Evolutionary conservation across 139 green algal genomes (phyloP).

Genomic region (Haematococcus lacustris): DNA sequence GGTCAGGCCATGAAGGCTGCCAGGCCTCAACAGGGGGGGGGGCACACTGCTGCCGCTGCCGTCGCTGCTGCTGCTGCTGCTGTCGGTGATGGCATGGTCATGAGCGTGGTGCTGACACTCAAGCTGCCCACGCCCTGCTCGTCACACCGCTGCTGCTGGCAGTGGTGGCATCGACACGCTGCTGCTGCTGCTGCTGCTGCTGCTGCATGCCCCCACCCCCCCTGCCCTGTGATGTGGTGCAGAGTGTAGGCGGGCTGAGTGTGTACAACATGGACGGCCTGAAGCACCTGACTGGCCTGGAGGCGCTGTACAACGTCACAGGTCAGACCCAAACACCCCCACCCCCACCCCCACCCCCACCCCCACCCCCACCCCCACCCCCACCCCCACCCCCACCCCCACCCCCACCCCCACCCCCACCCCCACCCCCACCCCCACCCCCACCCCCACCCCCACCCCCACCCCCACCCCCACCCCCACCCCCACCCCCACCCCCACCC

Average conservation of each 20-base stretch:
- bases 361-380: too few relatives aligned
- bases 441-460: too few relatives aligned
- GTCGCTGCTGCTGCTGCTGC: not conserved
- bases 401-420: too few relatives aligned
- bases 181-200: too few relatives aligned
- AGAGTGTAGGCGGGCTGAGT: not conserved
- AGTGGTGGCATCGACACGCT: not conserved
- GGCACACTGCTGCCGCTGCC: not conserved
- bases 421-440: too few relatives aligned
- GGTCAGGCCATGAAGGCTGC: not conserved
- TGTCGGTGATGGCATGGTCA: not conserved
- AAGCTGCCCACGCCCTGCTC: too few relatives aligned
- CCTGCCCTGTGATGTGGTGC: not conserved
- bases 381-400: too few relatives aligned
- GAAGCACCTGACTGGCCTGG: not conserved
- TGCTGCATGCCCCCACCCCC: not conserved
- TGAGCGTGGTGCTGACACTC: not conserved
- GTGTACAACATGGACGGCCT: conserved; percentile 7
- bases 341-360: too few relatives aligned
- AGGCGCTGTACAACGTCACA: not conserved
- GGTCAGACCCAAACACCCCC: too few relatives aligned
- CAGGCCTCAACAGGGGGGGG: not conserved
- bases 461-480: too few relatives aligned
- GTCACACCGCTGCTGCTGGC: too few relatives aligned
- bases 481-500: too few relatives aligned